phyloP scores from a whole-genome alignment of 169 alveolate genomes.

The Besnoitia besnoiti region DNA sequence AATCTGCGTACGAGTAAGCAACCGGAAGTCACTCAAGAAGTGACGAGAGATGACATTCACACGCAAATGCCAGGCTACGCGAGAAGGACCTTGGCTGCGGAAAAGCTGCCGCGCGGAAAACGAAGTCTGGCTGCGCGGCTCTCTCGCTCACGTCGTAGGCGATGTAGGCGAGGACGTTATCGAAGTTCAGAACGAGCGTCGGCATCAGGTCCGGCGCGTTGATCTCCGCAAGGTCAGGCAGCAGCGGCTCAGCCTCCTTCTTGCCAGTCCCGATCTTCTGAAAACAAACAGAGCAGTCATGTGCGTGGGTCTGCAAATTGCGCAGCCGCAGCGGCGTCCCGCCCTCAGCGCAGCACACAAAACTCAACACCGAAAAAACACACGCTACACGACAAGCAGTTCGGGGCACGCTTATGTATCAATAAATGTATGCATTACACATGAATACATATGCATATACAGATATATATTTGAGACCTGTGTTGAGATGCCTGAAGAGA shows the following conservation, averaged over 20 bases:
- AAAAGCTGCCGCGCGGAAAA: neutral
- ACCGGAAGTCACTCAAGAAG: neutral
- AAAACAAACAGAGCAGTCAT: too few species aligned
- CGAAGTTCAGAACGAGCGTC: slow-evolving; percentile 88
- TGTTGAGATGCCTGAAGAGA: too few species aligned
- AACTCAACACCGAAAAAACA: too few species aligned
- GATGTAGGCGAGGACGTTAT: slow-evolving; percentile 85
- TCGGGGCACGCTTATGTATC: neutral
- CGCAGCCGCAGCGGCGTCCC: too few species aligned
- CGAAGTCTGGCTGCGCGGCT: neutral
- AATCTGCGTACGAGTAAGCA: neutral
- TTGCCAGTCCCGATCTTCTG: neutral
- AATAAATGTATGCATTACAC: too few species aligned
- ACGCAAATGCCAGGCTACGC: neutral
- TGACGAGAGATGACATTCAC: neutral
- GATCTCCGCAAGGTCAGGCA: slow-evolving; percentile 86
- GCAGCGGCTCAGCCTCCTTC: slow-evolving; percentile 77
- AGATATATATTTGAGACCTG: too few species aligned
- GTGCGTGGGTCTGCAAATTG: too few species aligned
- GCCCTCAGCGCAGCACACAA: too few species aligned
- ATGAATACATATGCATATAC: too few species aligned
- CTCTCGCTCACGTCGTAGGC: slow-evolving; percentile 79
- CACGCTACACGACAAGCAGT: neutral
- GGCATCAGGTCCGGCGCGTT: slow-evolving; percentile 91
- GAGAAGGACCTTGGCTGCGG: too few species aligned